A percentile compares a stretch with the other conserved stretches of the same genome.
Conservation (phyloP, 31 red algal genomes). For the Asparagopsis taxiformis region DNA sequence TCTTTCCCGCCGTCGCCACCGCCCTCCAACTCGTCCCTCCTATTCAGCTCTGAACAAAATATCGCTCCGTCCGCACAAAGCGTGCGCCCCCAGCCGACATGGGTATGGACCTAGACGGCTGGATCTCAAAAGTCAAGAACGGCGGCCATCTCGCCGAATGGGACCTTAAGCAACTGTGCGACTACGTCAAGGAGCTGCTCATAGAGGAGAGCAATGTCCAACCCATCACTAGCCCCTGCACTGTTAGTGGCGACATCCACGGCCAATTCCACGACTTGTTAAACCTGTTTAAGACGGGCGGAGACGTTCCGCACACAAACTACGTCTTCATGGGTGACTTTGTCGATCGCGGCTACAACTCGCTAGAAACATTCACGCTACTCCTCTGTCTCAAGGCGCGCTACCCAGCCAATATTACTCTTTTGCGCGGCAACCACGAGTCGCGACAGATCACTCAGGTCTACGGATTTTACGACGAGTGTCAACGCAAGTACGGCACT, state of each 20-base stretch:
- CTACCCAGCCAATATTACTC: slow-evolving; percentile 75
- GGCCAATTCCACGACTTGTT: slow-evolving; percentile 89
- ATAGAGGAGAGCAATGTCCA: slow-evolving; percentile 99
- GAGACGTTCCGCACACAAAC: slow-evolving; percentile 81
- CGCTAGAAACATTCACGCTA: slow-evolving; percentile 80
- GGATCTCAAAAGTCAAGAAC: slow-evolving; percentile 81
- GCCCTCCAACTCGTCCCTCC: neutral
- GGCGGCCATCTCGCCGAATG: slow-evolving; percentile 89
- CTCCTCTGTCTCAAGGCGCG: slow-evolving; percentile 85
- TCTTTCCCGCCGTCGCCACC: neutral
- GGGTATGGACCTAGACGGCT: slow-evolving; percentile 91
- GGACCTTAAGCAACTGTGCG: slow-evolving; percentile 97
- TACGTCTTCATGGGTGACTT: slow-evolving; percentile 96
- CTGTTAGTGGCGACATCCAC: slow-evolving; percentile 91
- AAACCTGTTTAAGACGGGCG: slow-evolving; percentile 85
- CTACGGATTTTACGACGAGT: slow-evolving; percentile 96
- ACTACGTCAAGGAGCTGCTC: slow-evolving; percentile 94
- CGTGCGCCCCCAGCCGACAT: slow-evolving; percentile 23
- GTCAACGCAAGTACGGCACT: slow-evolving; percentile 93
- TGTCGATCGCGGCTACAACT: slow-evolving; percentile 93
- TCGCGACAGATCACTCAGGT: slow-evolving; percentile 92
- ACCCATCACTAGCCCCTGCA: slow-evolving; percentile 89
- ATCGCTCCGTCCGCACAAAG: neutral
- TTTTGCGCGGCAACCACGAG: slow-evolving; percentile 90
- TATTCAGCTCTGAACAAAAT: neutral